phyloP scores from a whole-genome alignment of 108 stramenopile genomes.

The Hondaea fermentalgiana region DNA sequence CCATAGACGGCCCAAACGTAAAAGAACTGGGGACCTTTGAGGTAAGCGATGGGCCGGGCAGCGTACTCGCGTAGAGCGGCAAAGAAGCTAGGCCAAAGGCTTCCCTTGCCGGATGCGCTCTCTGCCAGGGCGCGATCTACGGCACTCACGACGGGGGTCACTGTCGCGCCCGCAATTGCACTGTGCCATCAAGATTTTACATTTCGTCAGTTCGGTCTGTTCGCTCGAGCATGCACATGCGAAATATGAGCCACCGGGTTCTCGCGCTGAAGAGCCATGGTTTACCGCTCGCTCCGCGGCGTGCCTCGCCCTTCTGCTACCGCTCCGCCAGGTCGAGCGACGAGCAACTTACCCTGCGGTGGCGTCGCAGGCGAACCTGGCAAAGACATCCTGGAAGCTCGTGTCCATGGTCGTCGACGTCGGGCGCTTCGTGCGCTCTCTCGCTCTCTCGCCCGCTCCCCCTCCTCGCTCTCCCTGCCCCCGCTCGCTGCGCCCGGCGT shows the following conservation, averaged over 20 bases:
- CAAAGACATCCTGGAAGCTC: background rate
- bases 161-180: background rate
- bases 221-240: too few species aligned
- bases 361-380: background rate
- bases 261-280: background rate
- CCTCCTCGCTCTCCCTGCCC: too few species aligned
- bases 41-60: constrained; percentile 14
- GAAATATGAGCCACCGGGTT: too few species aligned
- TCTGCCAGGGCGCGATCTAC: constrained; percentile 10
- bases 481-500: too few species aligned
- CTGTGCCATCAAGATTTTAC: background rate
- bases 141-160: background rate
- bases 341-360: background rate
- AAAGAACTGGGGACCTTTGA: constrained; percentile 15
- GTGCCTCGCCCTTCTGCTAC: background rate
- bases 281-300: background rate
- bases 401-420: background rate
- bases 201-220: background rate
- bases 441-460: too few species aligned
- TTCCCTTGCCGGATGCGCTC: background rate
- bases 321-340: background rate
- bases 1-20: constrained; percentile 22
- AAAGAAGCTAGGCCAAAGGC: background rate
- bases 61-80: background rate
- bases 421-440: too few species aligned